Conservation (phyloP, 2,329 filamentous ascomycete genomes). For the Xenosphaeropsis pyriputrescens region DNA sequence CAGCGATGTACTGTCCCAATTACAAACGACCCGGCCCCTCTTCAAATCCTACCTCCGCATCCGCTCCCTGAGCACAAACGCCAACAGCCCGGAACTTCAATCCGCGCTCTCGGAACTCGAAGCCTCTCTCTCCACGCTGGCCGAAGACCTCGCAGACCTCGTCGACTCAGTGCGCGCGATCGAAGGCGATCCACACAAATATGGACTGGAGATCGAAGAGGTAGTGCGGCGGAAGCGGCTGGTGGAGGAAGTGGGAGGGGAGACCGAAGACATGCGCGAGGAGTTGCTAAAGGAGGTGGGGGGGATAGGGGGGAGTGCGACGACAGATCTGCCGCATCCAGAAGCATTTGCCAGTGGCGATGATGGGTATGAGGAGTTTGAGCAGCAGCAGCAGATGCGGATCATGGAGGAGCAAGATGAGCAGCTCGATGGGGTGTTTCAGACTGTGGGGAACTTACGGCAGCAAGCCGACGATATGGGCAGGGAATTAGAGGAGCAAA, state of each 20-base stretch:
- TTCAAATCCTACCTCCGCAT: slow-evolving; percentile 95
- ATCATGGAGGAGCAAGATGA: slow-evolving; percentile 94
- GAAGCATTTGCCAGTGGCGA: slow-evolving; percentile 21
- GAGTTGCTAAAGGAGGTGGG: slow-evolving; percentile 52
- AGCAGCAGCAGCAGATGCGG: slow-evolving; percentile 79
- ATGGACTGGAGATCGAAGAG: slow-evolving; percentile 72
- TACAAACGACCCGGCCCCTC: slow-evolving; percentile 67
- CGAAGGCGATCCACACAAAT: slow-evolving; percentile 75
- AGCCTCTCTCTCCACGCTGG: slow-evolving; percentile 48
- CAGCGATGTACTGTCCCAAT: slow-evolving; percentile 78
- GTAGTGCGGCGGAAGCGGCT: slow-evolving; percentile 66
- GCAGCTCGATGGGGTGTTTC: slow-evolving; percentile 82
- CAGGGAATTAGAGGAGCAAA: slow-evolving; percentile 87
- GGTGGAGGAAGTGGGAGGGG: slow-evolving; percentile 76
- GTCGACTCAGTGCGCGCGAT: slow-evolving; percentile 75
- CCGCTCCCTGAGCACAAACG: slow-evolving; percentile 62
- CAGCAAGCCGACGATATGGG: slow-evolving; percentile 94
- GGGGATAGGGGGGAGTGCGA: slow-evolving; percentile 14
- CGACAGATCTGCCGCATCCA: slow-evolving; percentile 32
- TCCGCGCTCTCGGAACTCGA: slow-evolving; percentile 60
- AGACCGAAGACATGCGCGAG: slow-evolving; percentile 79
- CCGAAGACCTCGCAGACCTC: slow-evolving; percentile 79
- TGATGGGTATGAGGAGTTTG: slow-evolving; percentile 58
- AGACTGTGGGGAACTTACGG: slow-evolving; percentile 80
- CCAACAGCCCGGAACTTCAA: slow-evolving; percentile 70